Percentiles rank a stretch among this genome's conserved stretches.
Conservation (phyloP, 2,329 filamentous ascomycete genomes). For the Botrytis byssoidea region DNA sequence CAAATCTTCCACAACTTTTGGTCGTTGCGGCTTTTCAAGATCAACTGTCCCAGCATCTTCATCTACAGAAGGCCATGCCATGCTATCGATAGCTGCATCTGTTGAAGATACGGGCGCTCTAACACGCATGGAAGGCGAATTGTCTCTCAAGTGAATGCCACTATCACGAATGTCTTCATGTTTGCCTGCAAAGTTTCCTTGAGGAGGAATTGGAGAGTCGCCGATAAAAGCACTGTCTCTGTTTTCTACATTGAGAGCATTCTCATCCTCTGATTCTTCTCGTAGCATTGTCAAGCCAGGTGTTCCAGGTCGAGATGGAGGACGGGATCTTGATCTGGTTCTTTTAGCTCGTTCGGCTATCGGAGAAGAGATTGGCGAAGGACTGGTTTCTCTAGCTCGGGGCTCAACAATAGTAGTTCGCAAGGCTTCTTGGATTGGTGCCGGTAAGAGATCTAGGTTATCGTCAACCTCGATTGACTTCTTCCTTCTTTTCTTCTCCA, state of each 20-base stretch:
- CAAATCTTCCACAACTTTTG: constrained; percentile 23
- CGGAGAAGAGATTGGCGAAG: constrained; percentile 11
- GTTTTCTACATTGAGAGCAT: constrained; percentile 35
- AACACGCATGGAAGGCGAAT: constrained; percentile 37
- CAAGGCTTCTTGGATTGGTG: constrained; percentile 21
- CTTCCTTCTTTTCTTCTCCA: constrained; percentile 23
- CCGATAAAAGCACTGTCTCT: constrained; percentile 52
- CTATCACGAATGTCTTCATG: constrained; percentile 47
- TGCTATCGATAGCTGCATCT: constrained; percentile 41
- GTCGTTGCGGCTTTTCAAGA: constrained; percentile 40
- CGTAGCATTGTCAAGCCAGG: constrained; percentile 33
- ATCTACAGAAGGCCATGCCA: constrained; percentile 44
- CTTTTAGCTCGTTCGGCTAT: background rate
- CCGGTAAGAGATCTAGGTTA: constrained; percentile 7
- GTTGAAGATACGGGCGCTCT: constrained; percentile 35
- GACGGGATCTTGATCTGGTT: constrained; percentile 15
- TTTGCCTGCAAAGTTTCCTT: constrained; percentile 29
- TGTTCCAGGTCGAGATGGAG: constrained; percentile 26
- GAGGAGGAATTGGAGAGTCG: constrained; percentile 46
- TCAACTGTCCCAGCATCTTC: constrained; percentile 47
- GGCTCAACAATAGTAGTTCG: constrained; percentile 9
- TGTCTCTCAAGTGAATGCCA: constrained; percentile 55
- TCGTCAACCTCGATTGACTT: constrained; percentile 4
- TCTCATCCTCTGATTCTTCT: constrained; percentile 30
- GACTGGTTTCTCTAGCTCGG: background rate